These are phyloP conservation scores for Coemansia sp. DNA, from an alignment of 192 early-diverging fungal species.

Conservation along the genomic window DNA sequence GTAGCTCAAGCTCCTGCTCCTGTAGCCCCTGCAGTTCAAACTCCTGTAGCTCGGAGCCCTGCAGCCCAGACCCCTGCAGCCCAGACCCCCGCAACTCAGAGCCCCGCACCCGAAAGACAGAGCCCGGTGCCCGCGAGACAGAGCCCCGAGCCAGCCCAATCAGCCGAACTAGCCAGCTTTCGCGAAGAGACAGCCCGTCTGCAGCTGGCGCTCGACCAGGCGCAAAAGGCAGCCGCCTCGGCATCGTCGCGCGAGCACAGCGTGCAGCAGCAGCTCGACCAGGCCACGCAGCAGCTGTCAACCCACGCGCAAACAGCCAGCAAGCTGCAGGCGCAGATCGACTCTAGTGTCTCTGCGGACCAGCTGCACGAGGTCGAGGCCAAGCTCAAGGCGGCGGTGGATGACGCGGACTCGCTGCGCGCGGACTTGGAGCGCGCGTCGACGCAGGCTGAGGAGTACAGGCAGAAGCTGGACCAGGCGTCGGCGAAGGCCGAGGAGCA, in stretches of 20 bases:
- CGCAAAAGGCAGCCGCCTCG: neutral
- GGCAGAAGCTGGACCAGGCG: slow-evolving; percentile 15
- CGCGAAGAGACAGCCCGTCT: slow-evolving; percentile 63
- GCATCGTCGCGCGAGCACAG: slow-evolving; percentile 10
- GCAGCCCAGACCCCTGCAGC: neutral
- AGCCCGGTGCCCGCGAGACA: neutral
- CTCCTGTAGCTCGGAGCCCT: neutral
- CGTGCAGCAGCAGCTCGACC: slow-evolving; percentile 12
- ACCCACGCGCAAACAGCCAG: slow-evolving; percentile 10
- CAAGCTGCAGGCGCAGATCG: slow-evolving; percentile 13
- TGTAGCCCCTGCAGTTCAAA: neutral
- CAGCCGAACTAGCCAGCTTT: slow-evolving; percentile 76
- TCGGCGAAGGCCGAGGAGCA: slow-evolving; percentile 10
- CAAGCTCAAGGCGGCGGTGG: slow-evolving; percentile 14
- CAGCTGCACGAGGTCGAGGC: slow-evolving; percentile 10
- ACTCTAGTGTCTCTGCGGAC: neutral
- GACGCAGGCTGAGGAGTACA: slow-evolving; percentile 20
- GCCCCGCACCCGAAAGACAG: neutral
- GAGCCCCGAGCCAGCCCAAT: slow-evolving; percentile 19
- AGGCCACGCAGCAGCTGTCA: slow-evolving; percentile 9
- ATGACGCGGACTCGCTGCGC: slow-evolving; percentile 18
- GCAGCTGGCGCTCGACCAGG: slow-evolving; percentile 22
- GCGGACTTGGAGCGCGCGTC: slow-evolving; percentile 12
- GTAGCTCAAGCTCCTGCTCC: neutral
- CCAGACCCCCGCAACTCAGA: neutral